Percentiles rank a stretch among this genome's conserved stretches.
These are phyloP conservation scores for Ceratocystis huliohia DNA, from an alignment of 2,329 filamentous ascomycete genomes.

Conservation along the genomic window DNA sequence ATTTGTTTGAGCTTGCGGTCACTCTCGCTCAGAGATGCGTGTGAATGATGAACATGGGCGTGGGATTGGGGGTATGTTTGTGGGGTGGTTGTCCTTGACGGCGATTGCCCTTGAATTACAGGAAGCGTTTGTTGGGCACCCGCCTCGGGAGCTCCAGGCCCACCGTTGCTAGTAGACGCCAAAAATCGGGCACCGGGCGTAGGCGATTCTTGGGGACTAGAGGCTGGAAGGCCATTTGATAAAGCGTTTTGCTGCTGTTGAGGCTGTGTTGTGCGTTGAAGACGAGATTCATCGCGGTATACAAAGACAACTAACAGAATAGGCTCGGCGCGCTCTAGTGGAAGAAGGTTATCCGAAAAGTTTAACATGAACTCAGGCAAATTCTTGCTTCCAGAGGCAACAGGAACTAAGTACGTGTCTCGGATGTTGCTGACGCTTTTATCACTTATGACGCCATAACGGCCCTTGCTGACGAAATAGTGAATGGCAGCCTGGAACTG, in stretches of 20 bases:
- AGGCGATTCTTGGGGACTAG: constrained; percentile 25
- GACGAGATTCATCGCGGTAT: constrained; percentile 47
- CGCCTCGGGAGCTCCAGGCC: not conserved
- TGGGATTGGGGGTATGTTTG: constrained; percentile 1
- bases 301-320: constrained; percentile 78
- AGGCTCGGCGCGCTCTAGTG: constrained; percentile 56
- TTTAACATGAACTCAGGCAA: constrained; percentile 81
- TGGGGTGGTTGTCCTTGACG: not conserved
- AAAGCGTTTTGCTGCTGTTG: not conserved
- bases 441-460: constrained; percentile 79
- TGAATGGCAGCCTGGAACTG: constrained; percentile 68
- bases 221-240: not conserved
- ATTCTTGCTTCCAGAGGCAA: constrained; percentile 55
- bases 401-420: constrained; percentile 82
- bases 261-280: not conserved
- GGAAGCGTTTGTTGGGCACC: constrained; percentile 26
- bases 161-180: not conserved
- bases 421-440: constrained; percentile 62
- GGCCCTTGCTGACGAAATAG: constrained; percentile 70
- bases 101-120: constrained; percentile 8
- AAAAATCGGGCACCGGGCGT: constrained; percentile 25
- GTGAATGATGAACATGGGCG: not conserved
- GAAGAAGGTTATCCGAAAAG: constrained; percentile 71
- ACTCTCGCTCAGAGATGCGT: constrained; percentile 9
- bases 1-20: constrained; percentile 18